Evolutionary conservation across 2,329 filamentous ascomycete genomes (phyloP).

Genomic region (Plectosphaerella plurivora): DNA sequence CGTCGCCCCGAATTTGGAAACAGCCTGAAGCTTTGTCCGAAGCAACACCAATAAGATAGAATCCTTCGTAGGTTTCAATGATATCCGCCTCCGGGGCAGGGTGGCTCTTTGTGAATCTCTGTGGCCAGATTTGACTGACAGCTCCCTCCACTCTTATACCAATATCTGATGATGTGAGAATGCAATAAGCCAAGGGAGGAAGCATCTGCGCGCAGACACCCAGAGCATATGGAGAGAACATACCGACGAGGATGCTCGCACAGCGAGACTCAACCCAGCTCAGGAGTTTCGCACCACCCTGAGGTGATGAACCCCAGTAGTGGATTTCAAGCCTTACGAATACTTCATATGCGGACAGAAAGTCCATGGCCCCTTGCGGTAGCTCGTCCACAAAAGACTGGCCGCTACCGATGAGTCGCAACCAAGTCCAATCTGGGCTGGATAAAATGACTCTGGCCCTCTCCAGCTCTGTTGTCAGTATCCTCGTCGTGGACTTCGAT

Average conservation of each 20-base stretch:
- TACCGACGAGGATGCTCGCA: conserved; percentile 53
- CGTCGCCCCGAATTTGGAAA: conserved; percentile 31
- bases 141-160: conserved; percentile 46
- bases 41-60: conserved; percentile 57
- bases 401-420: conserved; percentile 27
- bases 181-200: neutral
- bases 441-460: conserved; percentile 38
- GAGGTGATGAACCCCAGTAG: conserved; percentile 58
- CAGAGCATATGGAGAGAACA: conserved; percentile 15
- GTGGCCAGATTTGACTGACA: conserved; percentile 58
- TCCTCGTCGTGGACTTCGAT: conserved; percentile 46
- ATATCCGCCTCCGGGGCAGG: conserved; percentile 16
- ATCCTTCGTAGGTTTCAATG: conserved; percentile 43
- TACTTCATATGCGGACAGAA: conserved; percentile 45
- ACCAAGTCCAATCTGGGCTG: conserved; percentile 33
- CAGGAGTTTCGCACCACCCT: conserved; percentile 50
- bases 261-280: conserved; percentile 62
- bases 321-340: conserved; percentile 60
- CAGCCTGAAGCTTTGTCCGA: conserved; percentile 24
- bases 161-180: conserved; percentile 42
- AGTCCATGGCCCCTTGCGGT: conserved; percentile 33
- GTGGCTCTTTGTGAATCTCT: conserved; percentile 41
- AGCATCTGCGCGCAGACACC: too few relatives aligned
- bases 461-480: conserved; percentile 46
- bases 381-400: neutral